A percentile compares a stretch with the other conserved stretches of the same genome.
These are phyloP conservation scores for Ascoidea tarda DNA, from an alignment of 805 yeast species.

Conservation along the genomic window DNA sequence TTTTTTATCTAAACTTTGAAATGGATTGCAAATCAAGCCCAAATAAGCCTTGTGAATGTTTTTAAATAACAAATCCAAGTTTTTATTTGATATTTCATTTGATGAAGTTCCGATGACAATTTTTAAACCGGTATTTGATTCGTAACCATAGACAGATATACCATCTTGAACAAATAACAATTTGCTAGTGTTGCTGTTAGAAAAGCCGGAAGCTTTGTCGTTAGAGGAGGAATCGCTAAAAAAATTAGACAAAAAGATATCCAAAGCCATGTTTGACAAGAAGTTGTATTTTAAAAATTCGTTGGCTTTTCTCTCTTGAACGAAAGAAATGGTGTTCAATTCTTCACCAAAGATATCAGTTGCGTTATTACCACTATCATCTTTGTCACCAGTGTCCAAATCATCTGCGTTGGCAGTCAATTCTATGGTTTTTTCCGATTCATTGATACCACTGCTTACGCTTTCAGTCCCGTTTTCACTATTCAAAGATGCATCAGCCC, in stretches of 20 bases:
- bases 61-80: conserved; percentile 18
- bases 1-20: conserved; percentile 23
- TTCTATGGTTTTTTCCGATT: conserved; percentile 4
- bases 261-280: conserved; percentile 64
- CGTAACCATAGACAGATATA: conserved; percentile 52
- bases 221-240: conserved; percentile 23
- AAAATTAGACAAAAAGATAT: conserved; percentile 42
- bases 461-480: conserved; percentile 1
- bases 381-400: not conserved
- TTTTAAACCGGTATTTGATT: conserved; percentile 54
- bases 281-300: conserved; percentile 48
- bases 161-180: conserved; percentile 56
- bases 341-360: not conserved
- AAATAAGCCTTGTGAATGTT: conserved; percentile 41
- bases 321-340: conserved; percentile 8
- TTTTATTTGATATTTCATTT: conserved; percentile 11
- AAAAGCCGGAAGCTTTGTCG: conserved; percentile 17
- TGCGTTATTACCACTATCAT: not conserved
- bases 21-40: conserved; percentile 48
- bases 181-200: conserved; percentile 20
- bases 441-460: not conserved
- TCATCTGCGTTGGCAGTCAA: conserved; percentile 7
- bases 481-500: not conserved
- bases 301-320: conserved; percentile 22
- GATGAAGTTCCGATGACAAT: conserved; percentile 40